Evolutionary conservation across 495 filamentous ascomycete species (phyloP).

Genomic region (Xeromyces bisporus): DNA sequence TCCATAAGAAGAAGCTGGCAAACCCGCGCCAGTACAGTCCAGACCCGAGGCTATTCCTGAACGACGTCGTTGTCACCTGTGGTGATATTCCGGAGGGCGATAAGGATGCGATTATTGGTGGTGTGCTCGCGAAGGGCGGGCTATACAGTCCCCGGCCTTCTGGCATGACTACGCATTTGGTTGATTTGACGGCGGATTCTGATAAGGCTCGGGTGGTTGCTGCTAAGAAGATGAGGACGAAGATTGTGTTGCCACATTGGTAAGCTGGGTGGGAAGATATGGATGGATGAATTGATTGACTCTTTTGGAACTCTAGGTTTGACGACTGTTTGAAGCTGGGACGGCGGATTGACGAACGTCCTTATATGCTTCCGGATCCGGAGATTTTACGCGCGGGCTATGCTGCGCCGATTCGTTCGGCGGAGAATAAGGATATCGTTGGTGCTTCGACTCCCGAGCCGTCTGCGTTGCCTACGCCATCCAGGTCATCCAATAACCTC

Average conservation of each 20-base stretch:
- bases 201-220: slow-evolving; percentile 50
- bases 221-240: slow-evolving; percentile 47
- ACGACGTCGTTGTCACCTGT: slow-evolving; percentile 57
- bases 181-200: slow-evolving; percentile 60
- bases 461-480: slow-evolving; percentile 28
- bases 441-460: slow-evolving; percentile 59
- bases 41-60: slow-evolving; percentile 80
- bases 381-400: slow-evolving; percentile 46
- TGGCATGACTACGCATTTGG: slow-evolving; percentile 69
- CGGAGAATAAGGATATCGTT: slow-evolving; percentile 43
- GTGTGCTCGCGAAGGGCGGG: slow-evolving; percentile 78
- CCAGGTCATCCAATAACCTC: slow-evolving; percentile 21
- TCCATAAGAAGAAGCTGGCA: slow-evolving; percentile 50
- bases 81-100: slow-evolving; percentile 75
- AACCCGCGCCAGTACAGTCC: slow-evolving; percentile 74
- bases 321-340: slow-evolving; percentile 91
- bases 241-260: slow-evolving; percentile 94
- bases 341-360: slow-evolving; percentile 67
- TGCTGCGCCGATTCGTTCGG: slow-evolving; percentile 36
- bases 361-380: slow-evolving; percentile 77
- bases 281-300: too few species aligned
- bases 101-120: slow-evolving; percentile 81
- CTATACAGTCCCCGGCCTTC: slow-evolving; percentile 52
- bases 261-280: slow-evolving; percentile 27
- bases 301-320: slow-evolving; percentile 41